phyloP scores from a whole-genome alignment of 2,329 filamentous ascomycete species.

The Botrytis tulipae region DNA sequence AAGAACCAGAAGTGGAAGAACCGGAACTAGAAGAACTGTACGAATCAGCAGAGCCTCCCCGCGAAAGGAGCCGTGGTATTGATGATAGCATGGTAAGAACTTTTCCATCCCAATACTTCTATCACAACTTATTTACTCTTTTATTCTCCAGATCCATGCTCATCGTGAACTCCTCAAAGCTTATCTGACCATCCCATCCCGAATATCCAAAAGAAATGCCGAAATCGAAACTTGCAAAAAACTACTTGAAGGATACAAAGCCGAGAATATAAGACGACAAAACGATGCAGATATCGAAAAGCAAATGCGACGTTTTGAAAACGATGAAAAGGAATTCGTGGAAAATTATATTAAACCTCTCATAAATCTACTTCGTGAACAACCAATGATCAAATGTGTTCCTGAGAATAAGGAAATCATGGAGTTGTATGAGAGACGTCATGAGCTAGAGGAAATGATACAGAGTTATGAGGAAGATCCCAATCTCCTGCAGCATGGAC shows the following conservation, averaged over 20 bases:
- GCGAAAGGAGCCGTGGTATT: not conserved
- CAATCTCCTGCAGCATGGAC: not conserved
- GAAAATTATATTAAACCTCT: not conserved
- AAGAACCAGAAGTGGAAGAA: not conserved
- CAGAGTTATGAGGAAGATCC: not conserved
- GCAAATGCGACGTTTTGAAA: not conserved
- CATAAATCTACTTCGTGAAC: not conserved
- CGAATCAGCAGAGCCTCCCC: not conserved
- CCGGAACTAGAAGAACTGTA: not conserved
- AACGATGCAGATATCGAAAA: not conserved
- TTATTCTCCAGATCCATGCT: not conserved
- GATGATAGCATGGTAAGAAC: not conserved
- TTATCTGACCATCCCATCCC: not conserved
- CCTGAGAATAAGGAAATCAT: not conserved
- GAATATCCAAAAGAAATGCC: not conserved
- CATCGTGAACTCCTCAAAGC: not conserved
- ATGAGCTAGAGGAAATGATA: not conserved
- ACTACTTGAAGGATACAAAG: not conserved
- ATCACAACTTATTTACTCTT: not conserved
- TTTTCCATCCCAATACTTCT: not conserved
- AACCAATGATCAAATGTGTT: not conserved
- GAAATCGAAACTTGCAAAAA: not conserved
- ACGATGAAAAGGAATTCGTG: not conserved
- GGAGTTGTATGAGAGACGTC: not conserved
- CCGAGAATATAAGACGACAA: not conserved